Evolutionary conservation across 139 green algal species (phyloP).

Genomic region (Chlorella sp.): DNA sequence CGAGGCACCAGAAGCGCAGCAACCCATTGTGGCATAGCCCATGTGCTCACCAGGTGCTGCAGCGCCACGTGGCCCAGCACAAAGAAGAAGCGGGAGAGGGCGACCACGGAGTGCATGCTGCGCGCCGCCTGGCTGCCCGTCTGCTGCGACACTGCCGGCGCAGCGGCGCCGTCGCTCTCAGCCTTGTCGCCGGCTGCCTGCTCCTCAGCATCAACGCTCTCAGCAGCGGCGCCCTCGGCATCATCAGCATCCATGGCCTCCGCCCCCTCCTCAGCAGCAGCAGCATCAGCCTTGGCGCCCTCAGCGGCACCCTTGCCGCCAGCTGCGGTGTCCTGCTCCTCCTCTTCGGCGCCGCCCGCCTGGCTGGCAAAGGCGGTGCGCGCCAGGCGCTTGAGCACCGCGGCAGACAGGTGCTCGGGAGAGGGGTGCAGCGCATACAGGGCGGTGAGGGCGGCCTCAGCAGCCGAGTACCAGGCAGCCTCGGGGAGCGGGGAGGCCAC

Average conservation of each 20-base stretch:
- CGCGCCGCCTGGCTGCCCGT: conserved; percentile 2
- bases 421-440: conserved; percentile 86
- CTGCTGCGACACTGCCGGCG: not conserved
- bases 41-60: conserved; percentile 73
- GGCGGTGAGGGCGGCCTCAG: conserved; percentile 78
- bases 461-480: conserved; percentile 72
- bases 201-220: not conserved
- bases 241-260: not conserved
- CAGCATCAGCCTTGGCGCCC: not conserved
- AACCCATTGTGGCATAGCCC: not conserved
- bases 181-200: not conserved
- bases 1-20: too few relatives aligned
- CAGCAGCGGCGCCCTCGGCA: not conserved
- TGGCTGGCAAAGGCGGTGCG: conserved; percentile 26
- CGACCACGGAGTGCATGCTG: conserved; percentile 27
- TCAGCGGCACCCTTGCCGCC: not conserved
- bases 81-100: conserved; percentile 79
- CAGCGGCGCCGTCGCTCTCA: not conserved
- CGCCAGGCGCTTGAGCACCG: conserved; percentile 62
- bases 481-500: conserved; percentile 56
- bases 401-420: conserved; percentile 65
- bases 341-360: not conserved
- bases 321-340: too few relatives aligned
- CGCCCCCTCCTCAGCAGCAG: not conserved
- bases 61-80: conserved; percentile 82